Percentiles rank a stretch among this genome's conserved stretches.
These are phyloP conservation scores for Marasmius tenuissimus DNA, from an alignment of 1,284 basidiomycete genomes.

Conservation along the genomic window DNA sequence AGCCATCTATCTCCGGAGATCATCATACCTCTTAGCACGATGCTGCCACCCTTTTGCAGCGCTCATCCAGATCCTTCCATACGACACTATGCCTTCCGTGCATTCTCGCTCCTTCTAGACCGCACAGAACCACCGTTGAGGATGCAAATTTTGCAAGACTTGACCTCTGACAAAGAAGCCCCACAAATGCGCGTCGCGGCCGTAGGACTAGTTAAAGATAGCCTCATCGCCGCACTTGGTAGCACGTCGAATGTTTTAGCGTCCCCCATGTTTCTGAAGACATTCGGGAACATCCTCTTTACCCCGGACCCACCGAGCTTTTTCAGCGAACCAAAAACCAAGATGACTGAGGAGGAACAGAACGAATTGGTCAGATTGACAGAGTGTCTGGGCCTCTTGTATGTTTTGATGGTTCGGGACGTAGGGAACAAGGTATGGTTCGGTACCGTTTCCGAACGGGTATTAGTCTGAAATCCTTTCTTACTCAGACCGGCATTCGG, in stretches of 20 bases:
- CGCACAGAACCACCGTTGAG: neutral
- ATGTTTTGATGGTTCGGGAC: constrained; percentile 8
- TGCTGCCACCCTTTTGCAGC: constrained; percentile 6
- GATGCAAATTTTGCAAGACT: neutral
- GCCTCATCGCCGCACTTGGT: constrained; percentile 2
- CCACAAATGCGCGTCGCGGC: constrained; percentile 7
- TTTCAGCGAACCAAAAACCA: neutral
- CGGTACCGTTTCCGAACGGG: neutral
- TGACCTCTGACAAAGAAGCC: neutral
- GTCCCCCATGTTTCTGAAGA: constrained; percentile 7
- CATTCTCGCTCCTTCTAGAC: neutral
- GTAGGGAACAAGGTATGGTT: constrained; percentile 3
- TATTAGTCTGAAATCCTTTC: too few relatives aligned
- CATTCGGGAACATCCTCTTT: constrained; percentile 7
- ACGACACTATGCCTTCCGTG: constrained; percentile 7
- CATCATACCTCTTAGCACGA: constrained; percentile 1
- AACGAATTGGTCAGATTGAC: neutral
- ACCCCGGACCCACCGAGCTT: neutral
- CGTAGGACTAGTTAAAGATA: constrained; percentile 7
- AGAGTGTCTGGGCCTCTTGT: constrained; percentile 7
- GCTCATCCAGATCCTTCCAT: constrained; percentile 9
- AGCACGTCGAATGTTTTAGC: neutral
- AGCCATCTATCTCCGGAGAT: neutral
- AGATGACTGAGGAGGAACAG: neutral
- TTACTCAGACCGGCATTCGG: constrained; percentile 9